Conservation (phyloP, 2,329 filamentous ascomycete genomes). For the Fusarium coicis region DNA sequence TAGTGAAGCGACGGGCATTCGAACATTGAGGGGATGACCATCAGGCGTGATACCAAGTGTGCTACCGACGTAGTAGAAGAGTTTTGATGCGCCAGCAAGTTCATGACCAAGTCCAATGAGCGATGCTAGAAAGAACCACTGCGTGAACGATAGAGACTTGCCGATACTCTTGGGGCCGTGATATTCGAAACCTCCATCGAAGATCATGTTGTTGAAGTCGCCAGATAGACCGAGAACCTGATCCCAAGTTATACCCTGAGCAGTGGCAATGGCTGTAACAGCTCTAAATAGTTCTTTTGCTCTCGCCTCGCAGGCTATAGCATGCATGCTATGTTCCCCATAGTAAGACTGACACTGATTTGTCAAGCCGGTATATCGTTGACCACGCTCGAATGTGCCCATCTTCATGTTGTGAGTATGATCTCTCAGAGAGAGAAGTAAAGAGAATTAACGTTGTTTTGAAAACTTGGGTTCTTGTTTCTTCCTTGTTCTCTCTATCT, state of each 20-base stretch:
- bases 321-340: background rate
- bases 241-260: background rate
- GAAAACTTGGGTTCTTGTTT: accelerated
- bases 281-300: background rate
- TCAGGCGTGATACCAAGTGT: background rate
- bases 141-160: background rate
- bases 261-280: accelerated
- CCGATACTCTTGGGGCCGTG: background rate
- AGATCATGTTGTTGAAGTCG: background rate
- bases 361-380: background rate
- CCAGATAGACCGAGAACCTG: background rate
- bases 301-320: background rate
- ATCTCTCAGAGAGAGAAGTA: too few species aligned
- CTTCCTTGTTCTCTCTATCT: accelerated
- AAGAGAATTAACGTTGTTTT: accelerated
- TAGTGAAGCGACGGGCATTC: background rate
- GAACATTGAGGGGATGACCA: background rate
- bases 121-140: background rate
- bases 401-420: background rate
- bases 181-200: background rate
- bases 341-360: background rate
- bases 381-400: background rate
- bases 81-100: accelerated
- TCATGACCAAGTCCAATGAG: background rate
- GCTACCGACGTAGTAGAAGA: background rate